Percentiles rank a stretch among this genome's conserved stretches.
Conservation (phyloP, 2,329 filamentous ascomycete genomes). For the Diaporthe citri region DNA sequence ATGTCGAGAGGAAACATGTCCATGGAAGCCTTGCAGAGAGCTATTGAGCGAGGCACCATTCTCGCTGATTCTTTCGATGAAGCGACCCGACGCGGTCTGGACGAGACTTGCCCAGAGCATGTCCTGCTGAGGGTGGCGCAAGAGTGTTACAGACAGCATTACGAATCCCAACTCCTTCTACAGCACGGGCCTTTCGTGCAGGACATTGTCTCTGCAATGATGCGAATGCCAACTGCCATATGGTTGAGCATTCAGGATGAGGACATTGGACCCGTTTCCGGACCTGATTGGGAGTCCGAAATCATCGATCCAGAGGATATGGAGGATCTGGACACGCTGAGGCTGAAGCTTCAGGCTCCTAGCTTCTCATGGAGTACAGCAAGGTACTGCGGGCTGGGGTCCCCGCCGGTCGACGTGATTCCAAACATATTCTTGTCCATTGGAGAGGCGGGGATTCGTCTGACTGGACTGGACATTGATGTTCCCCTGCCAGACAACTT, state of each 20-base stretch:
- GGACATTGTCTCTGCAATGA: not conserved
- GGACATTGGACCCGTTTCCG: too few species aligned
- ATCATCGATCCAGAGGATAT: not conserved
- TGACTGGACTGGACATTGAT: not conserved
- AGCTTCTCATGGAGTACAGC: not conserved
- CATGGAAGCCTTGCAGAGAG: not conserved
- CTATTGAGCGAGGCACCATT: too few species aligned
- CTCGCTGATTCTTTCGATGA: not conserved
- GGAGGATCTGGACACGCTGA: not conserved
- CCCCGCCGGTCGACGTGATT: not conserved
- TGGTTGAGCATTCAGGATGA: not conserved
- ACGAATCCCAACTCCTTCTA: not conserved
- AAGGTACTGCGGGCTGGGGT: not conserved
- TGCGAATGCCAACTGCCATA: not conserved
- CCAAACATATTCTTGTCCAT: not conserved
- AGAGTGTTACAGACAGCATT: not conserved
- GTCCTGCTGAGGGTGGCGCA: not conserved
- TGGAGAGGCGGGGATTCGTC: not conserved
- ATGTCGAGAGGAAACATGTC: not conserved
- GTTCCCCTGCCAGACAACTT: not conserved
- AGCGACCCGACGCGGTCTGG: not conserved
- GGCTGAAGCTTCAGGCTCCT: not conserved
- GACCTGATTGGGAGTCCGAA: accelerated
- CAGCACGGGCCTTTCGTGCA: not conserved
- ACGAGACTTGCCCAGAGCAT: not conserved